These are phyloP conservation scores for Fusarium sp. DNA, from an alignment of 2,329 filamentous ascomycete species.

Conservation along the genomic window DNA sequence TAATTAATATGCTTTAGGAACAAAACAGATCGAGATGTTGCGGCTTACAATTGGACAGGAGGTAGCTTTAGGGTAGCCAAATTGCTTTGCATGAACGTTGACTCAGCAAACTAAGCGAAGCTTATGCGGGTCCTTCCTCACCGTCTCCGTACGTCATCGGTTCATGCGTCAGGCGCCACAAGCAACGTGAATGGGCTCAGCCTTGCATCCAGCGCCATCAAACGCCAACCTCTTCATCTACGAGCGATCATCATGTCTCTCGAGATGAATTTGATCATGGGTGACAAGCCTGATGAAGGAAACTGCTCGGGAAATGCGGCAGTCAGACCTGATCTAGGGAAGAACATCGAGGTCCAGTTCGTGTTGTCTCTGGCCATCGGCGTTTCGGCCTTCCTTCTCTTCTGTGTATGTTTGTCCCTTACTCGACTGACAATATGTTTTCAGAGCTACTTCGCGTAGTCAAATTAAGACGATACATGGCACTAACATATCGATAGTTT, in stretches of 20 bases:
- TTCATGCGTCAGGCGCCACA: conserved; percentile 29
- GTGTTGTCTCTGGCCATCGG: conserved; percentile 78
- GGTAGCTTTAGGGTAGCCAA: background rate
- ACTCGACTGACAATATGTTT: background rate
- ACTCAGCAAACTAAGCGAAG: conserved; percentile 9
- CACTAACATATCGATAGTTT: conserved; percentile 60
- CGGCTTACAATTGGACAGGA: background rate
- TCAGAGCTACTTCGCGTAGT: background rate
- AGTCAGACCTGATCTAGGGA: conserved; percentile 47
- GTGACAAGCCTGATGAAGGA: background rate
- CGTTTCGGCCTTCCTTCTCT: conserved; percentile 75
- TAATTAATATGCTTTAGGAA: background rate
- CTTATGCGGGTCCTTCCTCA: conserved; percentile 24
- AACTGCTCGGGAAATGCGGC: conserved; percentile 22
- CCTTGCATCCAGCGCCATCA: conserved; percentile 32
- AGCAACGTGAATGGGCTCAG: conserved; percentile 23
- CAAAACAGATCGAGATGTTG: background rate
- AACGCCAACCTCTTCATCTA: conserved; percentile 12
- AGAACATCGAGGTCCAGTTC: conserved; percentile 72
- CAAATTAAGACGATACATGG: no score
- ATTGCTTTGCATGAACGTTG: background rate
- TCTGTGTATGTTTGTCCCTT: conserved; percentile 70
- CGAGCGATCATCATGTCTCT: conserved; percentile 8
- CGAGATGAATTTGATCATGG: conserved; percentile 5
- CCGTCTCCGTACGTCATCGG: conserved; percentile 32